Base-by-base conservation (phyloP, 176 grass and related monocot species). In the Carex littledalei region DNA sequence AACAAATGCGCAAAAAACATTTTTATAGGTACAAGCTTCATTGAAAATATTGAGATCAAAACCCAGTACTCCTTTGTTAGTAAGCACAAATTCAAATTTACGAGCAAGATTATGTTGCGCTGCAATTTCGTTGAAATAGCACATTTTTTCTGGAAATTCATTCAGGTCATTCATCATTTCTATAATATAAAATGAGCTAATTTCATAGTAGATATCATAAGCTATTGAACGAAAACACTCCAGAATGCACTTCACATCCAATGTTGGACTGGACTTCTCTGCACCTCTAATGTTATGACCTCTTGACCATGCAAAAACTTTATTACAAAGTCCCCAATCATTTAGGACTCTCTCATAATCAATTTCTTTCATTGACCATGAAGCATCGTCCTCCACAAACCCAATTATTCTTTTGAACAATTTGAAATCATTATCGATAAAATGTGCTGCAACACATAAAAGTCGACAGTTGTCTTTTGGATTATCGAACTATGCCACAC, bases 341-440 rank as follows among this genome's bases (percentile, higher is more conserved):
- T 24, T 24, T 24, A 24, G 24, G 24, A 24, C 24, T 24, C n/a
- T n/a, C 12, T 73, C 34, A 17, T 3, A 34, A 37, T 45, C 29
- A 41, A 5, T 0, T 41, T 5, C 39, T 5, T 0, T 6, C 4
- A 0, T 41, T 6, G 34, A 26, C 24, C 24, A 26, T 26, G 24
- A 26, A 26, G 24, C 39, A 41, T 41, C 0, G 39, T 0, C 4
- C 39, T 41, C 4, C 39, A 8, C 9, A 17, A 43, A 73, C 13
- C 68, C 21, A 73, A 73, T 73, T 41, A 73, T 39, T 73, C 68
- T 73, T 73, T 73, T 73, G 1, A 45, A 4, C 34, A 73, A 37
- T 39, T 73, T 73, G 13, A 73, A 73, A 39, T 73, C 29, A 73
- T 73, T 18, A 47, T 73, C 31, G 6, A 73, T 16, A 73, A 73